Evolutionary conservation across 2,329 filamentous ascomycete species (phyloP).

Genomic region (Aspergillus fumigatiaffinis): DNA sequence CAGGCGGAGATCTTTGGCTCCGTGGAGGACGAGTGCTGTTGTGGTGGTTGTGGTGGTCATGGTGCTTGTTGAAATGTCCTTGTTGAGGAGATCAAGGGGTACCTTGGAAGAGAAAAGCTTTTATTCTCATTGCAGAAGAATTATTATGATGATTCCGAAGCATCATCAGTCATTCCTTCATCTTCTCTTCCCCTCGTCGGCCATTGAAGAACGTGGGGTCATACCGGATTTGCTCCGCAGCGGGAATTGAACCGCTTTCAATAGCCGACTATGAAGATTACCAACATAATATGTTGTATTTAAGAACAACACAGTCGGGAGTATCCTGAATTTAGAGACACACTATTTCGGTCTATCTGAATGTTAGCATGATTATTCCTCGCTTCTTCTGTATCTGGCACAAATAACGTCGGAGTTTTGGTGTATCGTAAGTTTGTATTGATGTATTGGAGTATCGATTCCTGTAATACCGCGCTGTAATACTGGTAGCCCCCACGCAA

Average conservation of each 20-base stretch:
- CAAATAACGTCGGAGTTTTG: not conserved
- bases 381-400: not conserved
- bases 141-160: not conserved
- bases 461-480: not conserved
- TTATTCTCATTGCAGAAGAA: not conserved
- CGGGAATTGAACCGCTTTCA: constrained; percentile 12
- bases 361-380: not conserved
- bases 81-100: not conserved
- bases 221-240: constrained; percentile 20
- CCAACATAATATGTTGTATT: not conserved
- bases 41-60: constrained; percentile 24
- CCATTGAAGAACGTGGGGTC: constrained; percentile 9
- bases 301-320: not conserved
- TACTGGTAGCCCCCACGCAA: not conserved
- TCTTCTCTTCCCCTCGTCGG: not conserved
- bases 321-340: not conserved
- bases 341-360: not conserved
- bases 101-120: not conserved
- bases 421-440: not conserved
- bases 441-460: not conserved
- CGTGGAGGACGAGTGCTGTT: constrained; percentile 54
- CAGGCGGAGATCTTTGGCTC: constrained; percentile 57
- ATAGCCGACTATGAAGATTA: constrained; percentile 10
- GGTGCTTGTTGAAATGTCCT: constrained; percentile 3
- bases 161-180: not conserved